These are phyloP conservation scores for Mycena galopus DNA, from an alignment of 768 basidiomycete species.

Conservation along the genomic window DNA sequence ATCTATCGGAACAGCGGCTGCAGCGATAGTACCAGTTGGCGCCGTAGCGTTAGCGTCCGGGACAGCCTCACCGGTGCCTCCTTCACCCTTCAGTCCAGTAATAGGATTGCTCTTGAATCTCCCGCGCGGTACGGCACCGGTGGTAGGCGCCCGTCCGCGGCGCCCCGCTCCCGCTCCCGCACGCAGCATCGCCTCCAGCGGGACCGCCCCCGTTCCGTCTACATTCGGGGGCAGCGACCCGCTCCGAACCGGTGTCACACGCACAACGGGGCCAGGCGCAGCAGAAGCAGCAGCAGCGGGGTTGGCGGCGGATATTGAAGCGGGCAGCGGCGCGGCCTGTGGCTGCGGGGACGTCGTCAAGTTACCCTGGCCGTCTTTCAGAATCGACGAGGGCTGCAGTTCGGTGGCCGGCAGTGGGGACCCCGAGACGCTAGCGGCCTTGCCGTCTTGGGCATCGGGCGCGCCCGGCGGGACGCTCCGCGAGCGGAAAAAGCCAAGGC, in stretches of 20 bases:
- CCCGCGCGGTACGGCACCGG: slow-evolving; percentile 15
- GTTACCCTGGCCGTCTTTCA: slow-evolving; percentile 21
- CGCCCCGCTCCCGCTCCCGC: slow-evolving; percentile 33
- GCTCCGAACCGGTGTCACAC: slow-evolving; percentile 12
- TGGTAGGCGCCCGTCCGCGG: slow-evolving; percentile 9
- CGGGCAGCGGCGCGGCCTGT: slow-evolving; percentile 26
- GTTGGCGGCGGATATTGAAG: slow-evolving; percentile 12
- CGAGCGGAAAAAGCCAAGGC: slow-evolving; percentile 53
- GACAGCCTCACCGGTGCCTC: not conserved
- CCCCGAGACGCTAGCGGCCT: slow-evolving; percentile 25
- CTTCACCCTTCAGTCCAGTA: slow-evolving; percentile 6
- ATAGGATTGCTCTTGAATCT: slow-evolving; percentile 32
- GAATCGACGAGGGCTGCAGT: slow-evolving; percentile 23
- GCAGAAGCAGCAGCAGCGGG: not conserved
- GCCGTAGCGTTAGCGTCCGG: not conserved
- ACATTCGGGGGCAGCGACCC: slow-evolving; percentile 24
- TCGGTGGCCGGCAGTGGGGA: slow-evolving; percentile 11
- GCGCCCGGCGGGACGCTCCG: slow-evolving; percentile 54
- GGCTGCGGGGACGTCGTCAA: slow-evolving; percentile 24
- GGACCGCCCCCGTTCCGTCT: slow-evolving; percentile 5
- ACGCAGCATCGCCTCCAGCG: slow-evolving; percentile 34
- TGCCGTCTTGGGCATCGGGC: slow-evolving; percentile 37
- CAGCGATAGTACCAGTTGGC: not conserved
- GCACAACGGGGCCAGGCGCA: not conserved
- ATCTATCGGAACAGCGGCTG: slow-evolving; percentile 26